Evolutionary conservation across 2,329 filamentous ascomycete genomes (phyloP).

Genomic region (Aspergillus sergii): DNA sequence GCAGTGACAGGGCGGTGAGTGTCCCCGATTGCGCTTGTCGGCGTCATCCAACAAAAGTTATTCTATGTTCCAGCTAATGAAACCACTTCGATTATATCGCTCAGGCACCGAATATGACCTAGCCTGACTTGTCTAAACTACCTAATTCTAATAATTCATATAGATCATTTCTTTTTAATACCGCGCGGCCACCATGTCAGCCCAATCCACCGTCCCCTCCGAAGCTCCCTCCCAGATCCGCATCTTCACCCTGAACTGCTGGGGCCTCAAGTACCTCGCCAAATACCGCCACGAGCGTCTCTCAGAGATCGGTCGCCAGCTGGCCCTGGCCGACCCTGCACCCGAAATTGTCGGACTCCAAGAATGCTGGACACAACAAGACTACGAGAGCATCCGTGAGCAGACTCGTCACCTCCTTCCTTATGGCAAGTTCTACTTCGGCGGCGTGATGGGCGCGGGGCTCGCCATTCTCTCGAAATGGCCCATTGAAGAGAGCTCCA

Average conservation of each 20-base stretch:
- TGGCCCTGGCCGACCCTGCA: slow-evolving; percentile 67
- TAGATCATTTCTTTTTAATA: not conserved
- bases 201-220: slow-evolving; percentile 8
- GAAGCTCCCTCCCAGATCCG: slow-evolving; percentile 64
- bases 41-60: not conserved
- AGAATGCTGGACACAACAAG: slow-evolving; percentile 88
- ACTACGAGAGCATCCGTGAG: slow-evolving; percentile 77
- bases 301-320: slow-evolving; percentile 77
- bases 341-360: slow-evolving; percentile 91
- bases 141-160: not conserved
- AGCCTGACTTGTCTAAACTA: not conserved
- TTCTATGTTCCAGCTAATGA: not conserved
- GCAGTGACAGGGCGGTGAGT: not conserved
- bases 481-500: slow-evolving; percentile 87
- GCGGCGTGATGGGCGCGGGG: slow-evolving; percentile 85
- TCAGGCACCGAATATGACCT: not conserved
- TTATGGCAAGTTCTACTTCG: slow-evolving; percentile 89
- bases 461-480: slow-evolving; percentile 87
- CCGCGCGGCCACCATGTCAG: not conserved
- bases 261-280: slow-evolving; percentile 88
- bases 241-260: slow-evolving; percentile 91
- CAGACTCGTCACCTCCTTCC: slow-evolving; percentile 75
- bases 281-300: slow-evolving; percentile 77
- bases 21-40: not conserved
- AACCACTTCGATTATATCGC: not conserved